A percentile compares a stretch with the other conserved stretches of the same genome.
phyloP scores from a whole-genome alignment of 2,329 filamentous ascomycete species.

The Ceratocystis destructans region DNA sequence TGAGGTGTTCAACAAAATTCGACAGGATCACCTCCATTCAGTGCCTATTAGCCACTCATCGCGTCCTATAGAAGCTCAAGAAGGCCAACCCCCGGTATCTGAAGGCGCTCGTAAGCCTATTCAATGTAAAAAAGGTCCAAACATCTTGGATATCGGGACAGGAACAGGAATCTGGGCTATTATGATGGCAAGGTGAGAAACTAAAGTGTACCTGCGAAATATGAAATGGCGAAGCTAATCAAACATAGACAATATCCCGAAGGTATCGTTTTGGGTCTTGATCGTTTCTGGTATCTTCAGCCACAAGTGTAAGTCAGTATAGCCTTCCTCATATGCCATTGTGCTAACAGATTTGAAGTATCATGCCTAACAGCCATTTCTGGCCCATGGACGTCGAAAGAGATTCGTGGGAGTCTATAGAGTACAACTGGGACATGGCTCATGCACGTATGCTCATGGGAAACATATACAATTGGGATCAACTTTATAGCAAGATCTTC shows the following conservation, averaged over 20 bases:
- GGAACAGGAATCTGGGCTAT: conserved; percentile 89
- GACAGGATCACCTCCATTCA: conserved; percentile 12
- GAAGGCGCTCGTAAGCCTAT: conserved; percentile 8
- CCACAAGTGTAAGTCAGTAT: conserved; percentile 27
- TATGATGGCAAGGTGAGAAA: conserved; percentile 60
- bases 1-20: conserved; percentile 44
- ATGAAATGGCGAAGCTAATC: background rate
- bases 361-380: conserved; percentile 56
- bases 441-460: conserved; percentile 70
- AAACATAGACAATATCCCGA: conserved; percentile 16
- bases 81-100: background rate
- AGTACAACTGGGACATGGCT: conserved; percentile 61
- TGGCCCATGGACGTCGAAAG: conserved; percentile 60
- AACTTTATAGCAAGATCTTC: conserved; percentile 57
- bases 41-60: conserved; percentile 13
- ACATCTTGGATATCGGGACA: conserved; percentile 57
- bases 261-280: conserved; percentile 28
- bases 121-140: conserved; percentile 21
- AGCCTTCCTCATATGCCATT: background rate
- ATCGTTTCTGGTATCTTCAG: conserved; percentile 30
- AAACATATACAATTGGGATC: conserved; percentile 61
- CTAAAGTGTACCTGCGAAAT: background rate
- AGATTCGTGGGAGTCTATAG: conserved; percentile 45
- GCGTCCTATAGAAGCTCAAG: background rate
- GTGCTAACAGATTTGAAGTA: conserved; percentile 34